Conservation (phyloP, 441 rosid species). For the Geranium incanum region DNA sequence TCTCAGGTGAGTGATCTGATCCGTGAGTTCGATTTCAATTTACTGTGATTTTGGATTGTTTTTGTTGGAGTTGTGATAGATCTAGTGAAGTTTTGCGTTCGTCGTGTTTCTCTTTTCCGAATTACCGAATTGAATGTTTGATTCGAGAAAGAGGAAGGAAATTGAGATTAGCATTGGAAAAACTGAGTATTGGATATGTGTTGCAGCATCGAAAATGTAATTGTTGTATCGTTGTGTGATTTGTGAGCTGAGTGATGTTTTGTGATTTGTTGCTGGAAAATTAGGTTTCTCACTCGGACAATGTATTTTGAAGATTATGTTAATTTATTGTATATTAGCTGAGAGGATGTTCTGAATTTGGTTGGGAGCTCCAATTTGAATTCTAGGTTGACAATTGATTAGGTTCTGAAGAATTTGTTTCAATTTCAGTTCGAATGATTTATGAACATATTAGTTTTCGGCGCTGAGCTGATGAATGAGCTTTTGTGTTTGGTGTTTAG, state of each 20-base stretch:
- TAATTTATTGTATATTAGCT: not conserved
- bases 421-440: not conserved
- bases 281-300: not conserved
- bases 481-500: slow-evolving; percentile 29
- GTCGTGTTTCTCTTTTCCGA: not conserved
- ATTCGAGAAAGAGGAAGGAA: not conserved
- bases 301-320: not conserved
- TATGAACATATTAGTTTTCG: not conserved
- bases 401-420: not conserved
- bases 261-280: not conserved
- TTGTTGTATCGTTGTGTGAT: not conserved
- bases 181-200: not conserved
- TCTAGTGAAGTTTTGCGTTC: not conserved
- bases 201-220: not conserved
- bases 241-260: not conserved
- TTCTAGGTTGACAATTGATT: not conserved
- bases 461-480: not conserved
- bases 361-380: not conserved
- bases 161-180: not conserved
- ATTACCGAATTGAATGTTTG: not conserved
- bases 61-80: not conserved
- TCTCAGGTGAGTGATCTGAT: slow-evolving; percentile 40
- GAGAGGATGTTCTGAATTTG: not conserved
- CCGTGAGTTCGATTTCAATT: not conserved
- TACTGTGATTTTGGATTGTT: not conserved